Conservation (phyloP, 1,284 basidiomycete species). For the Phlebopus sp. region DNA sequence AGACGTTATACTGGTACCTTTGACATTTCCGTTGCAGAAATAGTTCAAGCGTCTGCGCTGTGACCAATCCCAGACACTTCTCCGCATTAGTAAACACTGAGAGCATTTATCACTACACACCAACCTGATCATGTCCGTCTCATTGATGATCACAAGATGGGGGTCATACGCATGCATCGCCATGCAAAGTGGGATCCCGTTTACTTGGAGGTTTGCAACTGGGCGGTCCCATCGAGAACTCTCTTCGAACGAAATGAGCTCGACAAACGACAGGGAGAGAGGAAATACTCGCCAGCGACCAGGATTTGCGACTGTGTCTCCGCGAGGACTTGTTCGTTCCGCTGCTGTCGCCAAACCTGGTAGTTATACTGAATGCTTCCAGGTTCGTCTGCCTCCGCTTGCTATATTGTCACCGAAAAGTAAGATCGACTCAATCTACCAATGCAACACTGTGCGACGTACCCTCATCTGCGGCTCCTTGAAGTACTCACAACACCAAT, state of each 20-base stretch:
- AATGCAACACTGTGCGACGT: constrained; percentile 29
- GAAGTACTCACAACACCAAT: constrained; percentile 97
- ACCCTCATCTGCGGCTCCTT: constrained; percentile 98
- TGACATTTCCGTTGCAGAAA: constrained; percentile 89
- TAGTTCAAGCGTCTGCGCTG: constrained; percentile 72
- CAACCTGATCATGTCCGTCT: constrained; percentile 83
- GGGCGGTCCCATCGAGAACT: constrained; percentile 76
- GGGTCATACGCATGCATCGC: constrained; percentile 93
- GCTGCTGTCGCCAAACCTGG: constrained; percentile 91
- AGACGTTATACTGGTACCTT: constrained; percentile 82
- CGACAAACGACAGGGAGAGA: constrained; percentile 6
- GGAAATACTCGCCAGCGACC: constrained; percentile 63
- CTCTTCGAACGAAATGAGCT: constrained; percentile 32
- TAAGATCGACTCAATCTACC: constrained; percentile 11
- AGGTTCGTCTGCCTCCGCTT: constrained; percentile 93
- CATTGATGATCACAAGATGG: constrained; percentile 84
- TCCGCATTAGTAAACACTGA: background rate
- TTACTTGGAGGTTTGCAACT: constrained; percentile 71
- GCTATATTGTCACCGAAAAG: constrained; percentile 41
- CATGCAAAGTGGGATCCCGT: constrained; percentile 73
- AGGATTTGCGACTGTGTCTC: constrained; percentile 71
- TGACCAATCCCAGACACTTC: constrained; percentile 94
- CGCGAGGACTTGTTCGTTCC: constrained; percentile 81
- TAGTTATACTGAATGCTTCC: constrained; percentile 93
- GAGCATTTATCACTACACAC: constrained; percentile 23